Conservation (phyloP, 345 rosid species). For the Pelargonium nanum region DNA sequence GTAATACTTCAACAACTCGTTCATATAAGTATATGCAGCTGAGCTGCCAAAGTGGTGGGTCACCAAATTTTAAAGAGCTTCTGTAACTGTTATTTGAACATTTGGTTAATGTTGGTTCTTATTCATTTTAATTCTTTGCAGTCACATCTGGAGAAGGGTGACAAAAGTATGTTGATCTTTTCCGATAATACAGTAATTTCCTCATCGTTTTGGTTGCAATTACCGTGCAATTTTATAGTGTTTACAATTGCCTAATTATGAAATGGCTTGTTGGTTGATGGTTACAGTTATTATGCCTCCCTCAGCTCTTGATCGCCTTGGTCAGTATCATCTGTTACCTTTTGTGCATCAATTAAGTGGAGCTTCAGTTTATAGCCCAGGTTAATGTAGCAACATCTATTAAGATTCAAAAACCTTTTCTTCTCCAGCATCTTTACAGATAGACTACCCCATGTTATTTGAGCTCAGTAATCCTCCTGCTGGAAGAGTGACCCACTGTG, state of each 20-base stretch:
- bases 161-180: constrained; percentile 59
- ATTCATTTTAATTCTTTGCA: constrained; percentile 28
- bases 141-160: constrained; percentile 98
- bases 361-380: background rate
- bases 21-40: no score
- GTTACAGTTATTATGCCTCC: constrained; percentile 96
- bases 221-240: no score
- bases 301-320: constrained; percentile 94
- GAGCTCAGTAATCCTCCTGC: constrained; percentile 72
- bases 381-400: constrained; percentile 1
- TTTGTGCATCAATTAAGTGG: constrained; percentile 6
- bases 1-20: no score
- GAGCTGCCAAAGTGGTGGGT: no score
- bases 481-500: constrained; percentile 89
- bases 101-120: constrained; percentile 8
- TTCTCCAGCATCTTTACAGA: constrained; percentile 77
- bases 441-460: constrained; percentile 98
- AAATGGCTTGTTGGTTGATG: constrained; percentile 13
- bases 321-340: constrained; percentile 31
- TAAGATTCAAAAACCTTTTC: background rate
- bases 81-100: background rate
- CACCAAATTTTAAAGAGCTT: background rate
- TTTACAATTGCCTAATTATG: constrained; percentile 7
- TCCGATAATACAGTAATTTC: background rate
- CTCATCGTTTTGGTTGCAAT: constrained; percentile 4